Percentiles rank a stretch among this genome's conserved stretches.
Conservation (phyloP, 192 early-diverging fungal species). For the Linnemannia elongata region DNA sequence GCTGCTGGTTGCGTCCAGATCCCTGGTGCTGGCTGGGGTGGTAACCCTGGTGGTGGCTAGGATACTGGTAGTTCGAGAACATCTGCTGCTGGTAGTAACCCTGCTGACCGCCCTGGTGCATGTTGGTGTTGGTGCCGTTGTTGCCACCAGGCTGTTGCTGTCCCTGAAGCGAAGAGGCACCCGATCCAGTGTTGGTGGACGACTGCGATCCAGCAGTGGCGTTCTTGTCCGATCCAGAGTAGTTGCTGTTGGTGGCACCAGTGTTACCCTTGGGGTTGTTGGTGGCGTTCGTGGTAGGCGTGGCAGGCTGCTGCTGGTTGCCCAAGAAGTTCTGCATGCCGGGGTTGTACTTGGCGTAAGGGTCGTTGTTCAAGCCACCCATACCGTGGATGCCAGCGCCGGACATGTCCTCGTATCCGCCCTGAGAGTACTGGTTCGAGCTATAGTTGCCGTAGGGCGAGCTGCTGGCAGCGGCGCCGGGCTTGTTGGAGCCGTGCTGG, state of each 20-base stretch:
- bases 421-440: conserved; percentile 52
- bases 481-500: conserved; percentile 61
- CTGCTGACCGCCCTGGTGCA: conserved; percentile 29
- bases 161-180: conserved; percentile 34
- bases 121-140: conserved; percentile 5
- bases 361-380: conserved; percentile 46
- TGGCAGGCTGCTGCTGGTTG: conserved; percentile 47
- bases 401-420: conserved; percentile 51
- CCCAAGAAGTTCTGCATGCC: conserved; percentile 56
- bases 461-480: conserved; percentile 51
- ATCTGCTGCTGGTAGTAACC: conserved; percentile 57
- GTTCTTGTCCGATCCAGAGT: conserved; percentile 41
- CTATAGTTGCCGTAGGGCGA: conserved; percentile 58
- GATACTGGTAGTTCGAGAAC: conserved; percentile 67
- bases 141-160: conserved; percentile 44
- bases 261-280: conserved; percentile 33
- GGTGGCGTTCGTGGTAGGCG: conserved; percentile 30
- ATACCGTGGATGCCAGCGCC: conserved; percentile 49
- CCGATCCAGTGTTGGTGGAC: conserved; percentile 17
- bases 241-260: conserved; percentile 31
- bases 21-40: conserved; percentile 55
- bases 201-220: conserved; percentile 35
- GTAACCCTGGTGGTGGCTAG: conserved; percentile 58
- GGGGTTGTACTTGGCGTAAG: conserved; percentile 53
- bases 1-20: conserved; percentile 55